A percentile compares a stretch with the other conserved stretches of the same genome.
Conservation (phyloP, 2,329 filamentous ascomycete species). For the Lachnellula arida region DNA sequence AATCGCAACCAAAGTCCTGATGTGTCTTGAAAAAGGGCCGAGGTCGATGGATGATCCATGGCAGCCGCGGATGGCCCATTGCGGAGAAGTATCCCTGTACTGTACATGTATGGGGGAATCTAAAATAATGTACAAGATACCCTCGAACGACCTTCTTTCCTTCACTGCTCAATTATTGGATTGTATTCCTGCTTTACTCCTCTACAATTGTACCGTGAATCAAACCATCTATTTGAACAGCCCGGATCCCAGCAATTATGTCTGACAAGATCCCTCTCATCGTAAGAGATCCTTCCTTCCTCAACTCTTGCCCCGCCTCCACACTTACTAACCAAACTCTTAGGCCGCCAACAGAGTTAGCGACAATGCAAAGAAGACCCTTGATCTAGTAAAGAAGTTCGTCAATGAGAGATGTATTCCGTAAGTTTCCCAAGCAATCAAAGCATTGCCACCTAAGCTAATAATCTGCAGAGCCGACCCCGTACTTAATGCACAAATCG, state of each 20-base stretch:
- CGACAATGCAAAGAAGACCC: conserved; percentile 75
- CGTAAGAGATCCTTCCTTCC: conserved; percentile 33
- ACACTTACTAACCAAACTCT: conserved; percentile 12
- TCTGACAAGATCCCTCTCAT: conserved; percentile 44
- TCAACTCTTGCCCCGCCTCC: conserved; percentile 4
- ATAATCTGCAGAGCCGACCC: conserved; percentile 60
- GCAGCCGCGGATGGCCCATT: conserved; percentile 7
- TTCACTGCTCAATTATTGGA: too few relatives aligned
- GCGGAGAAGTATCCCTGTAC: conserved; percentile 7
- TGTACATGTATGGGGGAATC: too few relatives aligned
- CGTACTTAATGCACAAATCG: conserved; percentile 75
- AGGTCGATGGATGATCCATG: conserved; percentile 15
- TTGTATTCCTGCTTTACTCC: background rate
- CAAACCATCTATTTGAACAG: background rate
- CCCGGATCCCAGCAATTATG: conserved; percentile 32
- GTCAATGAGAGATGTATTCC: conserved; percentile 94
- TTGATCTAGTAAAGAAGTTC: conserved; percentile 90
- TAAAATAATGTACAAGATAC: too few relatives aligned
- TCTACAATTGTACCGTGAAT: background rate
- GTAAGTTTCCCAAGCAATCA: conserved; percentile 38
- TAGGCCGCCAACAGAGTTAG: conserved; percentile 54
- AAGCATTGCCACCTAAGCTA: conserved; percentile 12
- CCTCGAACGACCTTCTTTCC: background rate
- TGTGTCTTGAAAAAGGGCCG: conserved; percentile 14
- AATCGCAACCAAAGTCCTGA: background rate